phyloP scores from a whole-genome alignment of 805 yeast species.

The Candida silvicultrix region DNA sequence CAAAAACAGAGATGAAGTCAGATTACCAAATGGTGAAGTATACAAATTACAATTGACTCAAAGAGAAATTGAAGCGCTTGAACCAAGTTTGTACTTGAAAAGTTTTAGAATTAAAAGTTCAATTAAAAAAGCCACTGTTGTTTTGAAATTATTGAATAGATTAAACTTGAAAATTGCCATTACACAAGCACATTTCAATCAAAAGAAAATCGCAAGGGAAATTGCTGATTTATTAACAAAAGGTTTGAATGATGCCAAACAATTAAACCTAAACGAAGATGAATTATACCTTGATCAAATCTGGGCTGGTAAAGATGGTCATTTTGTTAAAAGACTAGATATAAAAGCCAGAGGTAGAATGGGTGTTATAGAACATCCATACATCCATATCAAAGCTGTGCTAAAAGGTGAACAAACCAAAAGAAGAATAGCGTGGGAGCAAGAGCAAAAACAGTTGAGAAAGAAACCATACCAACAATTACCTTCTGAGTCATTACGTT shows the following conservation, averaged over 20 bases:
- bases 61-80: conserved; percentile 70
- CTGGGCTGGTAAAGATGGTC: conserved; percentile 91
- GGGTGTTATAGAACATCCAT: conserved; percentile 72
- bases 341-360: conserved; percentile 86
- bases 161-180: conserved; percentile 72
- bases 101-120: conserved; percentile 84
- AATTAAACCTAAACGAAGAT: conserved; percentile 51
- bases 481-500: conserved; percentile 40
- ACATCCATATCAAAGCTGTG: conserved; percentile 75
- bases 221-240: conserved; percentile 67
- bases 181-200: conserved; percentile 85
- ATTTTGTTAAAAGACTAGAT: conserved; percentile 64
- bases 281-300: conserved; percentile 68
- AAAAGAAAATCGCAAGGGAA: conserved; percentile 74
- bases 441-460: conserved; percentile 36
- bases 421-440: conserved; percentile 55
- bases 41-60: conserved; percentile 53
- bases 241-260: conserved; percentile 65
- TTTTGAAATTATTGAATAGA: conserved; percentile 70
- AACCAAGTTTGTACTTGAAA: conserved; percentile 80
- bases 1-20: conserved; percentile 52
- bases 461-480: conserved; percentile 49
- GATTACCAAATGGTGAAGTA: conserved; percentile 32
- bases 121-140: conserved; percentile 78
- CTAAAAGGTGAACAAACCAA: conserved; percentile 63